These are phyloP conservation scores for Botrytis hyacinthi DNA, from an alignment of 2,329 filamentous ascomycete species.

Conservation along the genomic window DNA sequence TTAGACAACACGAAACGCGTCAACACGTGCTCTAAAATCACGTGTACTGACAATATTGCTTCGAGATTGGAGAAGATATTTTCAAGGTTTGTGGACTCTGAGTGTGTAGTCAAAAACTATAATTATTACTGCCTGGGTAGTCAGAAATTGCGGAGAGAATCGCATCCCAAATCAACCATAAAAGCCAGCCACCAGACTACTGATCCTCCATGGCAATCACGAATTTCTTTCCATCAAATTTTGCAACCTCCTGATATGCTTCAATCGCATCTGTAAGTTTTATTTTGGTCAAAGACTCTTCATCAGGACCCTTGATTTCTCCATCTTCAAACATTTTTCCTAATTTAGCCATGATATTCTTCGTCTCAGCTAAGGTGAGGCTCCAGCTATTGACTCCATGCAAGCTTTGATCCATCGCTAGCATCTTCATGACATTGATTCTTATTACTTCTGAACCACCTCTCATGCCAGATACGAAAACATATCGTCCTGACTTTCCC, in stretches of 20 bases:
- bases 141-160: background rate
- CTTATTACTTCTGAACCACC: background rate
- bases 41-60: background rate
- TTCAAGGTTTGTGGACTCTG: background rate
- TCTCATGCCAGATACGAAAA: slow-evolving; percentile 8
- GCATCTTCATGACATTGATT: slow-evolving; percentile 6
- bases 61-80: background rate
- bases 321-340: background rate
- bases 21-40: background rate
- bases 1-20: background rate
- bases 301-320: background rate
- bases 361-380: background rate
- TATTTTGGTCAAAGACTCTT: background rate
- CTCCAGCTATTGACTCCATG: slow-evolving; percentile 10
- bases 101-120: background rate
- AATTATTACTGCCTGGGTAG: background rate
- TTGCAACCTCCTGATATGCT: background rate
- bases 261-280: background rate
- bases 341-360: background rate
- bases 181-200: background rate
- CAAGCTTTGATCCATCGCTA: slow-evolving; percentile 10
- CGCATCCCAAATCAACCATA: background rate
- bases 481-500: background rate
- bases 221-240: slow-evolving; percentile 7
- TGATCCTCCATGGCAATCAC: background rate